A percentile compares a stretch with the other conserved stretches of the same genome.
Conservation (phyloP, 2,329 filamentous ascomycete species). For the Chaetomium globosum region DNA sequence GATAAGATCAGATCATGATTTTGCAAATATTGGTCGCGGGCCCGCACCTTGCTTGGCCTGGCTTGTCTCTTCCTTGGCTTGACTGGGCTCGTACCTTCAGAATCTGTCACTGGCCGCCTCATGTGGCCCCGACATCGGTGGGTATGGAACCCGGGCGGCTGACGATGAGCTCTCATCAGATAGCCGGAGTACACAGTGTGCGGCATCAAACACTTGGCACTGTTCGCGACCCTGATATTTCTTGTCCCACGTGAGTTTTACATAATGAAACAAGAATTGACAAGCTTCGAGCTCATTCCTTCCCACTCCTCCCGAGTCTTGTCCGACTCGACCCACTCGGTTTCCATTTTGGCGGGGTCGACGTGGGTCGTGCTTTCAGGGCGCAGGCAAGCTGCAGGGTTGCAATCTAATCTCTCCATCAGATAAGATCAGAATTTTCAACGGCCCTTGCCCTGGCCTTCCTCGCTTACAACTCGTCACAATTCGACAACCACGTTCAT, state of each 20-base stretch:
- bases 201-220: not conserved
- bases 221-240: slow-evolving; percentile 3
- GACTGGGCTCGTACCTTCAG: too few relatives aligned
- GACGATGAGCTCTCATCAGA: too few relatives aligned
- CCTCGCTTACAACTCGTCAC: slow-evolving; percentile 19
- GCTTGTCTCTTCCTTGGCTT: too few relatives aligned
- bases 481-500: slow-evolving; percentile 3
- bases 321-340: too few relatives aligned
- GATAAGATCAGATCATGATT: slow-evolving; percentile 18
- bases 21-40: not conserved
- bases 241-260: not conserved
- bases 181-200: slow-evolving; percentile 16
- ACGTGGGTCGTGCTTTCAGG: not conserved
- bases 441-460: not conserved
- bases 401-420: slow-evolving; percentile 30
- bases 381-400: not conserved
- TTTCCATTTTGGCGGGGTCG: not conserved
- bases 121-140: slow-evolving; percentile 6
- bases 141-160: too few relatives aligned
- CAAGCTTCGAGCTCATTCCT: not conserved
- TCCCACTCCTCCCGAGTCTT: not conserved
- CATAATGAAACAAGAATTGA: not conserved
- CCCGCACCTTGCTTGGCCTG: too few relatives aligned
- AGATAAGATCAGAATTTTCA: slow-evolving; percentile 28
- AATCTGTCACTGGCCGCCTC: too few relatives aligned